These are phyloP conservation scores for Cutaneotrichosporon dermatis DNA, from an alignment of 1,284 basidiomycete genomes.

Conservation along the genomic window DNA sequence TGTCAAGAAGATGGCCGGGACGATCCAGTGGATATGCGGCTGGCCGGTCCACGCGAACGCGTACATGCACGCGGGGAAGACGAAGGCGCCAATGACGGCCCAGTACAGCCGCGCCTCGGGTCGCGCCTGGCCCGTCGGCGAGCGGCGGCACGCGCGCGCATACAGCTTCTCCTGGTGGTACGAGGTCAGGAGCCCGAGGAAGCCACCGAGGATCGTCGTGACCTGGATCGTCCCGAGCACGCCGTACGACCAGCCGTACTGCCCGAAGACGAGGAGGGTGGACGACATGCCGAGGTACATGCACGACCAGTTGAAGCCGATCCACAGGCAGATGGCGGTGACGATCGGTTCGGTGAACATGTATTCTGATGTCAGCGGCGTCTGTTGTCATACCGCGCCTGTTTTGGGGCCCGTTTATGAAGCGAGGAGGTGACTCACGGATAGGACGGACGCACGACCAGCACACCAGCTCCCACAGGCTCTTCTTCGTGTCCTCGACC, in stretches of 20 bases:
- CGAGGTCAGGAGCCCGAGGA: conserved; percentile 67
- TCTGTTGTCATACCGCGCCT: too few species aligned
- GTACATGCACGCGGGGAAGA: conserved; percentile 38
- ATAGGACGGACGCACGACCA: conserved; percentile 42
- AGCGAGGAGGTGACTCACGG: conserved; percentile 23
- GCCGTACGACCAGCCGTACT: conserved; percentile 40
- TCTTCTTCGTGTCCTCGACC: conserved; percentile 19
- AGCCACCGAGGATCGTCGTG: conserved; percentile 57
- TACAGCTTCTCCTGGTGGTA: conserved; percentile 42
- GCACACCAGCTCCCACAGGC: conserved; percentile 34
- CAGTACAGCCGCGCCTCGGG: conserved; percentile 53
- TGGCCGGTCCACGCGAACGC: conserved; percentile 44
- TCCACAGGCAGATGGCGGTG: conserved; percentile 48
- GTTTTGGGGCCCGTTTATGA: too few species aligned
- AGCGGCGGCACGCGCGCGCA: conserved; percentile 19
- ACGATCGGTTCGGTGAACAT: conserved; percentile 53
- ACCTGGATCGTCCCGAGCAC: conserved; percentile 31
- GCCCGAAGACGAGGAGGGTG: conserved; percentile 33
- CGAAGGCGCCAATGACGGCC: conserved; percentile 39
- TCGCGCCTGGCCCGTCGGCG: conserved; percentile 42
- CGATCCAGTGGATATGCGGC: conserved; percentile 32
- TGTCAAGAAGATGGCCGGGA: conserved; percentile 33
- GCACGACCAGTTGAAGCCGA: conserved; percentile 47
- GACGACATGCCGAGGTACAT: conserved; percentile 40
- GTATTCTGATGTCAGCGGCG: conserved; percentile 30